Evolutionary conservation across 1,284 basidiomycete genomes (phyloP), one percentile per base, ranked within the genome.

Genomic region (Rhodotorula sp.): DNA sequence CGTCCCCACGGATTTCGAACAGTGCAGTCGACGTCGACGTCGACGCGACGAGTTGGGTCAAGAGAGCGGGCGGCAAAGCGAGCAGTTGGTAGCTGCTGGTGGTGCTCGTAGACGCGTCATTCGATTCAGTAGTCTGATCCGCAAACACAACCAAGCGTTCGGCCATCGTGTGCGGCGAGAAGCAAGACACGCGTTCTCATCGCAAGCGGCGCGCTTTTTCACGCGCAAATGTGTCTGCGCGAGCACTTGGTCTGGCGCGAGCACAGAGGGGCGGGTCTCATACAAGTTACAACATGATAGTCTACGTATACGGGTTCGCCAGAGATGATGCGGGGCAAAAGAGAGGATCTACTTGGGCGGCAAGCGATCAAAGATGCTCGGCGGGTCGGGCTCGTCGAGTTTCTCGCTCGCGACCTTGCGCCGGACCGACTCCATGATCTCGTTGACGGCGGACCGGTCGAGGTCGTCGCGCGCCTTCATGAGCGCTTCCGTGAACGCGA

Each of bases 391-490:
- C 42, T 64, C 67, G 20, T 62, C 62, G 17, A 73, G 57, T 26
- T 62, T 46, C 48, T 69, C 69, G 22, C 60, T 61, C 12, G 57
- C 60, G 7, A 65, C 60, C 80, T 95, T 98, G 63, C 93, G 86
- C 80, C 89, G 91, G 70, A 97, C 85, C 68, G 89, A 92, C 46
- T 98, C 95, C 91, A 98, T 96, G 62, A 96, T 89, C 66, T 96
- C 93, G 75, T 83, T 89, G n/a, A 90, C 90, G 18, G 88, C 87
- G 2, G 89, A 87, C 51, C 92, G 87, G 81, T 98, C 95, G 66
- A 98, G 83, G 81, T 99, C 95, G 73, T 91, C 91, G 60, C 96
- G 85, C 12, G 91, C 89, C 79, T 89, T 91, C 86, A 98, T 90
- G 60, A 98, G 77, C 6, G 88, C 86, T 80, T 99, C 95, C 37